Evolutionary conservation across 2,329 filamentous ascomycete genomes (phyloP).

Genomic region (Sporothrix euskadiensis): DNA sequence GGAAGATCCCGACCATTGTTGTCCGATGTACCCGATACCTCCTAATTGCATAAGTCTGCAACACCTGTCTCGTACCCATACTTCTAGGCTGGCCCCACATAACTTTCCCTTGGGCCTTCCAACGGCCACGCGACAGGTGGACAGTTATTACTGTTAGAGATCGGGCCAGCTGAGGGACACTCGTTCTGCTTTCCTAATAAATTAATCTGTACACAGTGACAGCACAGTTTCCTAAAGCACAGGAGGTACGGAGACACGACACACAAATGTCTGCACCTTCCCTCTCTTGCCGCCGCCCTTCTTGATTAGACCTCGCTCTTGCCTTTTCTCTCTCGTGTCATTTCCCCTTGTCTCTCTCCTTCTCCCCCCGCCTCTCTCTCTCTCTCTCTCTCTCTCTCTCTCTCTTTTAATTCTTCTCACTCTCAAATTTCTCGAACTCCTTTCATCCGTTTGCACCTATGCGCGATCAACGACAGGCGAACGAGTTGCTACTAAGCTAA

Average conservation of each 20-base stretch:
- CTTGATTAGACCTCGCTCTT: not conserved
- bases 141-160: not conserved
- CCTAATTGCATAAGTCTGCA: not conserved
- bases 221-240: not conserved
- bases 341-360: not conserved
- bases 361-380: not conserved
- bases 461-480: not conserved
- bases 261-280: conserved; percentile 1
- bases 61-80: not conserved
- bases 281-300: not conserved
- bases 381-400: not conserved
- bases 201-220: too few relatives aligned
- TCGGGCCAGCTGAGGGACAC: not conserved
- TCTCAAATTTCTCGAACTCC: not conserved
- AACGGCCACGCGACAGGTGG: conserved; percentile 15
- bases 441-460: not conserved
- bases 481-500: not conserved
- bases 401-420: not conserved
- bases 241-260: conserved; percentile 3
- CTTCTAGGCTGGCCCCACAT: not conserved
- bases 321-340: not conserved
- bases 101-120: not conserved
- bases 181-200: not conserved
- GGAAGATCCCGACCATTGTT: not conserved
- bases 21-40: not conserved